Conservation (phyloP, 257 asterid species). For the Ligustrum vulgare region DNA sequence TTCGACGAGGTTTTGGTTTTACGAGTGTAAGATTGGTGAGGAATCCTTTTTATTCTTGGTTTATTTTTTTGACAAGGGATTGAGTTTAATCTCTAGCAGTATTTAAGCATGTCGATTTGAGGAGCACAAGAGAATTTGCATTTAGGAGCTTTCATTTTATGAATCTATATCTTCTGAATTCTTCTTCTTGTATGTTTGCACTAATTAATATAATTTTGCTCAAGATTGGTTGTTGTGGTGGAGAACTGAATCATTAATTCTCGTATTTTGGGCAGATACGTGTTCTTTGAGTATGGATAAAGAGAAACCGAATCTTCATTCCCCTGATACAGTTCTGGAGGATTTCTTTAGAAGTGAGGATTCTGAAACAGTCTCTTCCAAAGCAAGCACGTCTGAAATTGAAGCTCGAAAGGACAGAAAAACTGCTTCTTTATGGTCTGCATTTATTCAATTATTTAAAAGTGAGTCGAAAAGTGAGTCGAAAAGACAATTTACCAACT, state of each 20-base stretch:
- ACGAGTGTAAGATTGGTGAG: too few species aligned
- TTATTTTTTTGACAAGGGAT: not conserved
- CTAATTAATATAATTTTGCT: not conserved
- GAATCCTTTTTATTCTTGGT: too few species aligned
- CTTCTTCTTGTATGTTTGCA: not conserved
- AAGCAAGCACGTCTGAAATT: constrained; percentile 69
- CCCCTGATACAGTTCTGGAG: constrained; percentile 94
- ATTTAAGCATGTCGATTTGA: not conserved
- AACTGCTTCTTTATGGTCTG: constrained; percentile 54
- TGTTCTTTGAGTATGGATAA: constrained; percentile 54
- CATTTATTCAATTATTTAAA: constrained; percentile 49
- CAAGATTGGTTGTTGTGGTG: not conserved
- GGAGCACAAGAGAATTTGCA: not conserved
- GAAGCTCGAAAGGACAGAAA: constrained; percentile 35
- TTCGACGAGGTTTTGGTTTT: not conserved
- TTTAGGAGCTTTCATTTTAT: not conserved
- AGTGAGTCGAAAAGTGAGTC: constrained; percentile 64
- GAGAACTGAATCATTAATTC: not conserved
- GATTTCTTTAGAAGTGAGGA: constrained; percentile 69
- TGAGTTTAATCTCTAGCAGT: not conserved
- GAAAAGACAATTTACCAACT: constrained; percentile 45
- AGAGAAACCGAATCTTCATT: constrained; percentile 45
- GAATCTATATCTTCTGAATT: not conserved
- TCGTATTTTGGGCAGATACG: constrained; percentile 25
- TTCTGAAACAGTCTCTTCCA: constrained; percentile 73